A percentile compares a stretch with the other conserved stretches of the same genome.
phyloP scores from a whole-genome alignment of 2,329 filamentous ascomycete genomes.

The Nemania serpens region DNA sequence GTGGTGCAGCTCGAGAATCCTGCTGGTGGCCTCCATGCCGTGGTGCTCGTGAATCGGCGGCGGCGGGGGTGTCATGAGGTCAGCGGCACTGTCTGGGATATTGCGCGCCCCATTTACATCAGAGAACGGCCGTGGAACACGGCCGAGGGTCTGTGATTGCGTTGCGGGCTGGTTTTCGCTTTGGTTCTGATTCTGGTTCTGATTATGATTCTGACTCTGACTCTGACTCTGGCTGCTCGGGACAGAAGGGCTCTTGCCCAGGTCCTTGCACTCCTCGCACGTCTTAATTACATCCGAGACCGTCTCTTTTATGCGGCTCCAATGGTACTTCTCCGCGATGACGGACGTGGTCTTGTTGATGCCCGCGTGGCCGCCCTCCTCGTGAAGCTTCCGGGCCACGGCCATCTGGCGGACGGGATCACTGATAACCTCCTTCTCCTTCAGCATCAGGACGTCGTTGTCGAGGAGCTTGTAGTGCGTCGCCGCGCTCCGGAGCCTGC shows the following conservation, averaged over 20 bases:
- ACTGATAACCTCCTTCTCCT: conserved; percentile 95
- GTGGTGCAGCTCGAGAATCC: conserved; percentile 33
- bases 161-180: conserved; percentile 8
- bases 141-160: conserved; percentile 11
- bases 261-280: conserved; percentile 78
- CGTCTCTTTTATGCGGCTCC: conserved; percentile 97
- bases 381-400: conserved; percentile 79
- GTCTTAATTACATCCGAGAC: conserved; percentile 93
- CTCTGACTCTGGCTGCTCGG: conserved; percentile 26
- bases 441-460: conserved; percentile 87
- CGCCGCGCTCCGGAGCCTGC: conserved; percentile 86
- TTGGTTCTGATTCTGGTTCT: conserved; percentile 24
- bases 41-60: conserved; percentile 23
- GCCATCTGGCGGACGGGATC: conserved; percentile 90
- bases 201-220: conserved; percentile 18
- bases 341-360: conserved; percentile 98
- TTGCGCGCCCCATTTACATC: conserved; percentile 29
- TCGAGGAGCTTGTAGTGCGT: conserved; percentile 89
- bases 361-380: conserved; percentile 74
- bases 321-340: conserved; percentile 93
- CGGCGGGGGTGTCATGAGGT: conserved; percentile 27
- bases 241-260: conserved; percentile 22
- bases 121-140: conserved; percentile 27
- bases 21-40: conserved; percentile 30
- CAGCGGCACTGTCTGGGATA: conserved; percentile 19